Conservation (phyloP, 75 land plant genomes). For the Pinus tabuliformis region DNA sequence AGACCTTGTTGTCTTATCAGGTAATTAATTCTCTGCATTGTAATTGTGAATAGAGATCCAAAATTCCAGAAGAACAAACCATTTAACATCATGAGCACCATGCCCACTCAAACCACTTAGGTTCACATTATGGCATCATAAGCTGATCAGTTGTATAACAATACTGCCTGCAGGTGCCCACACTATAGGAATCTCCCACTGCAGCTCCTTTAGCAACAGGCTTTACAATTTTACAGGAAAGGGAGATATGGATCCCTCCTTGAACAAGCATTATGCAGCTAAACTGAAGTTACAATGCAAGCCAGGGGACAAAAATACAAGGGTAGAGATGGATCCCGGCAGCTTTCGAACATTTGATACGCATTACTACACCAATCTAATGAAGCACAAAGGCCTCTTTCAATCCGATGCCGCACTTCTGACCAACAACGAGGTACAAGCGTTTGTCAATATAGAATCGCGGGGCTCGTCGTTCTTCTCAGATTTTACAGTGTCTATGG, state of each 20-base stretch:
- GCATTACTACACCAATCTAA: slow-evolving; percentile 1
- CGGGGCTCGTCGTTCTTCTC: slow-evolving; percentile 15
- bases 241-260: slow-evolving; percentile 19
- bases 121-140: too few species aligned
- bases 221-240: slow-evolving; percentile 35
- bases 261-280: slow-evolving; percentile 15
- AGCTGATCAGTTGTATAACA: too few species aligned
- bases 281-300: slow-evolving; percentile 12
- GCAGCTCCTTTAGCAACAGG: slow-evolving; percentile 15
- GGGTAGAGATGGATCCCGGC: slow-evolving; percentile 9
- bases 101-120: too few species aligned
- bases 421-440: not conserved
- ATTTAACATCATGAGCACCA: too few species aligned
- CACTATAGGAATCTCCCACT: slow-evolving; percentile 16
- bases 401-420: slow-evolving; percentile 19
- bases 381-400: slow-evolving; percentile 12
- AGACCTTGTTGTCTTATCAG: slow-evolving; percentile 50
- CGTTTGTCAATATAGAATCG: not conserved
- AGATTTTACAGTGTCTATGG: slow-evolving; percentile 25
- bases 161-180: slow-evolving; percentile 21
- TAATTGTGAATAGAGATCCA: too few species aligned
- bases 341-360: slow-evolving; percentile 10
- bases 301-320: not conserved
- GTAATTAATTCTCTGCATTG: not conserved
- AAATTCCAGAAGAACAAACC: too few species aligned